Evolutionary conservation across 2,329 filamentous ascomycete species (phyloP), one percentile per base, ranked within the genome.

Genomic region (Neofusicoccum sp.): DNA sequence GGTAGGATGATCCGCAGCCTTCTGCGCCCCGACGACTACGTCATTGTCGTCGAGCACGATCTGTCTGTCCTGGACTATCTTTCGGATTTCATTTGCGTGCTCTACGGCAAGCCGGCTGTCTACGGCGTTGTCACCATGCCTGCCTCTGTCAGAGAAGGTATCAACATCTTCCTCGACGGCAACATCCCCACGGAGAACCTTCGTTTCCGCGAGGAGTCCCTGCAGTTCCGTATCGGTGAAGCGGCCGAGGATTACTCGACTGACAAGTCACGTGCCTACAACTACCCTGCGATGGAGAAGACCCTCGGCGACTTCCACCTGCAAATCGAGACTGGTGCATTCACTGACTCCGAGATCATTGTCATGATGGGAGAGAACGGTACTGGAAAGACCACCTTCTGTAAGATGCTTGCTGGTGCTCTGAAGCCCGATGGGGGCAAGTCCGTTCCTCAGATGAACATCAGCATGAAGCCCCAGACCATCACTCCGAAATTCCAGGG

Each of bases 321-420:
- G 54, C 84, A 78, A 61, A 87, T 99, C 66, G 89, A 98, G 48
- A 61, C 84, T 26, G 95, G 96, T 68, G 83, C 88, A 63, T 99
- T 99, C 75, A 98, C 95, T 20, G 93, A 99, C 76, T 99, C 95
- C 0, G 95, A 99, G 75, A 99, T 99, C 68, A 86, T 99, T 61
- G 95, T 99, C 44, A 96, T 99, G 91, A 98, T 99, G 95, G 95
- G 95, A 68, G 93, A 98, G 82, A 99, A 99, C 79, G 95, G 95
- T 79, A 99, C 96, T 36, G 96, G 96, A 76, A 97, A 99, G 84
- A 99, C 95, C 1, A 99, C 95, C 4, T 99, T 99, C 84, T 98
- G 93, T 83, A 91, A 89, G 74, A 89, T 99, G 80, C 84, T 99
- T 67, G 95, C 95, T 61, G 96, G 96, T 73, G 91, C 90, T 40